Conservation (phyloP, 1,139 yeast genomes). For the Nadsonia commutata region DNA sequence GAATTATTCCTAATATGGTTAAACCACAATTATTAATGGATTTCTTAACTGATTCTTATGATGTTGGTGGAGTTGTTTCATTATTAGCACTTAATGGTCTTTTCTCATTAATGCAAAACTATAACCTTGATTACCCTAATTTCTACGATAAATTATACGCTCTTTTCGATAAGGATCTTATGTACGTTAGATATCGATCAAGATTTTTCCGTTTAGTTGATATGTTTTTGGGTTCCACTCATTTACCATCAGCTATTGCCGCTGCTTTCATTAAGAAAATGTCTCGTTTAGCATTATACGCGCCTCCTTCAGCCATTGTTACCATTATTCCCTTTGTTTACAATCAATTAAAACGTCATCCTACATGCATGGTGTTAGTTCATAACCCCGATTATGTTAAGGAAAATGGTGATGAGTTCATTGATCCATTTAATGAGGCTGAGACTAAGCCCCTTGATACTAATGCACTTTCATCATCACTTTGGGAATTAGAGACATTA, state of each 20-base stretch:
- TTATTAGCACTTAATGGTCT: conserved; percentile 77
- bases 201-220: conserved; percentile 82
- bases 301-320: conserved; percentile 85
- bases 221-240: conserved; percentile 73
- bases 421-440: conserved; percentile 51
- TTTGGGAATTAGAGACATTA: conserved; percentile 81
- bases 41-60: conserved; percentile 76
- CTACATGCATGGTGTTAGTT: conserved; percentile 81
- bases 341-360: conserved; percentile 78
- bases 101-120: conserved; percentile 67
- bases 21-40: conserved; percentile 84
- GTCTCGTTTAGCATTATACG: conserved; percentile 58
- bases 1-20: conserved; percentile 67
- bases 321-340: conserved; percentile 82
- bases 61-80: conserved; percentile 54
- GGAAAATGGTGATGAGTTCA: conserved; percentile 20
- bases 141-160: conserved; percentile 74
- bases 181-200: conserved; percentile 71
- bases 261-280: conserved; percentile 82
- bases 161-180: conserved; percentile 51
- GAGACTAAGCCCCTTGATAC: conserved; percentile 68
- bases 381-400: conserved; percentile 34
- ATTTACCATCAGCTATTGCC: conserved; percentile 65
- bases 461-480: conserved; percentile 66
- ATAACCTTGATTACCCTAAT: conserved; percentile 85